phyloP scores from a whole-genome alignment of 768 basidiomycete species.

The Podaxis sp. region DNA sequence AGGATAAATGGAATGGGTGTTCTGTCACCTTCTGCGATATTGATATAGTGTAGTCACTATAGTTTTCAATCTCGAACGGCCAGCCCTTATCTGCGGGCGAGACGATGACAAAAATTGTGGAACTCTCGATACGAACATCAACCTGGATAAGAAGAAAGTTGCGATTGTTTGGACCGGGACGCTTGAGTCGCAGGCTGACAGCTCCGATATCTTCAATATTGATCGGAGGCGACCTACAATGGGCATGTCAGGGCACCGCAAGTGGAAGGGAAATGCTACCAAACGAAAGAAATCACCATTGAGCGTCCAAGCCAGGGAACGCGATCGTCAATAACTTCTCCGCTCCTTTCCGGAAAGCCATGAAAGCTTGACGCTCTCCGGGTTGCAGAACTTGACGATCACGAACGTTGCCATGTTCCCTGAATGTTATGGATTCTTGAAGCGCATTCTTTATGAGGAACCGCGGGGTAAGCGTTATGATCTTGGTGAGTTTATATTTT shows the following conservation, averaged over 20 bases:
- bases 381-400: conserved; percentile 60
- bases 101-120: conserved; percentile 86
- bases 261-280: not conserved
- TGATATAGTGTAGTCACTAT: conserved; percentile 64
- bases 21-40: conserved; percentile 69
- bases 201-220: conserved; percentile 89
- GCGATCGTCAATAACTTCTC: conserved; percentile 82
- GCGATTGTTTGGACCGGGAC: conserved; percentile 28
- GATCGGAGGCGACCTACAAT: conserved; percentile 82
- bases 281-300: conserved; percentile 52
- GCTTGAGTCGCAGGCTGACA: conserved; percentile 66
- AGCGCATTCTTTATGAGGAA: conserved; percentile 88
- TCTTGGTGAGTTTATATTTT: conserved; percentile 94
- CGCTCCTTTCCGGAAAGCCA: conserved; percentile 58
- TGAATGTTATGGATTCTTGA: conserved; percentile 62
- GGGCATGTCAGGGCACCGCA: conserved; percentile 5
- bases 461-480: conserved; percentile 86
- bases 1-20: not conserved
- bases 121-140: conserved; percentile 78
- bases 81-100: conserved; percentile 63
- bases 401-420: conserved; percentile 74
- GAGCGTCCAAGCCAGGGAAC: conserved; percentile 76
- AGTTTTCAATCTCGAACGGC: conserved; percentile 91
- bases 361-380: conserved; percentile 65
- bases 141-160: conserved; percentile 57